A percentile compares a stretch with the other conserved stretches of the same genome.
These are phyloP conservation scores for Rhynchospora pubera DNA, from an alignment of 176 grass and related monocot genomes.

Conservation along the genomic window DNA sequence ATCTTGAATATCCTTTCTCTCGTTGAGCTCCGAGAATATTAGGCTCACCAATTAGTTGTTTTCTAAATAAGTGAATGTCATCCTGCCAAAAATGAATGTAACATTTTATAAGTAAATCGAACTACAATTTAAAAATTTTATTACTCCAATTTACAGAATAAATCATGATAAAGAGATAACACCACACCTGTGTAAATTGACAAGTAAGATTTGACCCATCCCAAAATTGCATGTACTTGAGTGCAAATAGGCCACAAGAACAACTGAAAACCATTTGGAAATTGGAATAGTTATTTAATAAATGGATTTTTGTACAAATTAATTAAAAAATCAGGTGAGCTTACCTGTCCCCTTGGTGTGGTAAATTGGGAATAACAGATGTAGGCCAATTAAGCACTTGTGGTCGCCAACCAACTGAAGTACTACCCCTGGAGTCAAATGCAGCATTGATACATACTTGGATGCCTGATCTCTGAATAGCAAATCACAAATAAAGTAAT, in stretches of 20 bases:
- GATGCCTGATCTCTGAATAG: not conserved
- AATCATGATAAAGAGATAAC: not conserved
- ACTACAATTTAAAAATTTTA: not conserved
- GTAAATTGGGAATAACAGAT: not conserved
- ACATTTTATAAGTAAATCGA: not conserved
- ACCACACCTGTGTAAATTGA: not conserved
- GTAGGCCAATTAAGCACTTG: not conserved
- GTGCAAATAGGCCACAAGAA: not conserved
- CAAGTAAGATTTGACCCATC: not conserved
- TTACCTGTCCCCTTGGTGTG: not conserved
- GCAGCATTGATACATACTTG: not conserved
- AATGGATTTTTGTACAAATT: not conserved
- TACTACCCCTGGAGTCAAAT: not conserved
- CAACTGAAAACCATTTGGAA: not conserved
- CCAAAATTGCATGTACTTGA: not conserved
- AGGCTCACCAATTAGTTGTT: not conserved
- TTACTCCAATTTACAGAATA: not conserved
- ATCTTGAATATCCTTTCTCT: not conserved
- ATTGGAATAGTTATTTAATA: not conserved
- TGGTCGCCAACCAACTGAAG: not conserved
- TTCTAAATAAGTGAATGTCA: not conserved
- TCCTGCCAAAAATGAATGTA: not conserved
- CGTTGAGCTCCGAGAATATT: slow-evolving; percentile 16
- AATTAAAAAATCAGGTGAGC: not conserved
- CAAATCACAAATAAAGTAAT: too few relatives aligned